Evolutionary conservation across 306 rosid species (phyloP).

Genomic region (Begonia fuchsioides): DNA sequence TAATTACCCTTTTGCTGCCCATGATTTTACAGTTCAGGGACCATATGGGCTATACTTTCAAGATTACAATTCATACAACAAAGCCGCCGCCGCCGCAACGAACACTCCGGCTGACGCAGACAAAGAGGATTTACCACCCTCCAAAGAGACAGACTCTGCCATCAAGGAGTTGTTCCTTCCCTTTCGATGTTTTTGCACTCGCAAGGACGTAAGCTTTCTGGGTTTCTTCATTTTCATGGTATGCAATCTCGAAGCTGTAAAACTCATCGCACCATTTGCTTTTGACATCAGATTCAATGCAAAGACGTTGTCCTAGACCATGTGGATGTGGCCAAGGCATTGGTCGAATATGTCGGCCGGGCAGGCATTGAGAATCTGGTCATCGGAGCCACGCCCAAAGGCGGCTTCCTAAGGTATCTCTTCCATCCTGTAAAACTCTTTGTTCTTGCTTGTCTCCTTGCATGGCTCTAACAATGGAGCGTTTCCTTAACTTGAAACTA

Average conservation of each 20-base stretch:
- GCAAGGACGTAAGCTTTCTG: slow-evolving; percentile 57
- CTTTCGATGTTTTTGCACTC: slow-evolving; percentile 74
- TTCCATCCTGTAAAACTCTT: neutral
- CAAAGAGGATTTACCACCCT: slow-evolving; percentile 1
- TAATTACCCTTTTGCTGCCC: slow-evolving; percentile 10
- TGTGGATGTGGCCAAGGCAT: slow-evolving; percentile 48
- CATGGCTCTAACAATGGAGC: neutral
- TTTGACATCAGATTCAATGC: slow-evolving; percentile 44
- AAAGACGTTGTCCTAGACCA: slow-evolving; percentile 58
- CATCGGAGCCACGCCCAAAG: slow-evolving; percentile 54
- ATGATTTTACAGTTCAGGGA: too few relatives aligned
- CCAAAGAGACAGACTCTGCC: slow-evolving; percentile 36
- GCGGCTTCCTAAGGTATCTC: slow-evolving; percentile 53
- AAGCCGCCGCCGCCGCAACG: slow-evolving; percentile 4
- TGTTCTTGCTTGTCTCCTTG: too few relatives aligned
- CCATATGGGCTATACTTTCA: too few relatives aligned
- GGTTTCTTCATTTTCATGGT: neutral
- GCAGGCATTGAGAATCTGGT: slow-evolving; percentile 64
- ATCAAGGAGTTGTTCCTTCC: slow-evolving; percentile 61
- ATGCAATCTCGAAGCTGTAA: slow-evolving; percentile 14
- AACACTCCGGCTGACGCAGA: neutral
- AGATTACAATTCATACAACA: too few relatives aligned
- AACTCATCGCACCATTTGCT: neutral
- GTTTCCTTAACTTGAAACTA: neutral
- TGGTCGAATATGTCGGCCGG: slow-evolving; percentile 42